phyloP scores from a whole-genome alignment of 1,139 yeast species.

The Arxiozyma slooffiae region DNA sequence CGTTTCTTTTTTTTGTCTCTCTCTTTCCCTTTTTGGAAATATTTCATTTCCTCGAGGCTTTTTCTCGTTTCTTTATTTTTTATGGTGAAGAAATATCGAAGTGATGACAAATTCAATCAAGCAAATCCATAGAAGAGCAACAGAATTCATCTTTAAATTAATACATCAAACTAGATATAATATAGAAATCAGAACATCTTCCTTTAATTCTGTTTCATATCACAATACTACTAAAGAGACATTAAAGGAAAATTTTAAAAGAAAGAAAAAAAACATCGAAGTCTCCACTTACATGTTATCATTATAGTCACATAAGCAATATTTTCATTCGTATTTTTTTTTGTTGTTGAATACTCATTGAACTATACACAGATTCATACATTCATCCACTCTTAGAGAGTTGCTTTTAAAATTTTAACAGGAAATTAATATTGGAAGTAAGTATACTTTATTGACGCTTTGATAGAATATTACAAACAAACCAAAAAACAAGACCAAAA shows the following conservation, averaged over 20 bases:
- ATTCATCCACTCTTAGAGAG: neutral
- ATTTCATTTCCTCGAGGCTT: neutral
- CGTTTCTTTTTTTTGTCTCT: neutral
- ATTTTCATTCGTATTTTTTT: too few relatives aligned
- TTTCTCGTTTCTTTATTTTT: too few relatives aligned
- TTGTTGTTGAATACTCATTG: neutral
- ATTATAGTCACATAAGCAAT: neutral
- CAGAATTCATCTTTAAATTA: too few relatives aligned
- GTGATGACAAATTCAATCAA: neutral
- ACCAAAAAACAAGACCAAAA: neutral
- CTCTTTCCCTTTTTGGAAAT: too few relatives aligned
- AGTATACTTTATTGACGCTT: neutral
- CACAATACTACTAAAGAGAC: neutral
- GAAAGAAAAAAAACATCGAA: too few relatives aligned
- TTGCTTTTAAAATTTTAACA: neutral
- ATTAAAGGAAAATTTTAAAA: too few relatives aligned
- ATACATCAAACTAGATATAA: neutral
- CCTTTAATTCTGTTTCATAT: neutral
- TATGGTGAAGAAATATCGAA: neutral
- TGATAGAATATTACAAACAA: neutral
- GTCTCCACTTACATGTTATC: neutral
- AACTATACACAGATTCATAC: neutral
- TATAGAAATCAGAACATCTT: neutral
- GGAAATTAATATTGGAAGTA: neutral
- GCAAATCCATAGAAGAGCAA: too few relatives aligned